These are phyloP conservation scores for Wolfiporia cocos DNA, from an alignment of 1,284 basidiomycete genomes.

Conservation along the genomic window DNA sequence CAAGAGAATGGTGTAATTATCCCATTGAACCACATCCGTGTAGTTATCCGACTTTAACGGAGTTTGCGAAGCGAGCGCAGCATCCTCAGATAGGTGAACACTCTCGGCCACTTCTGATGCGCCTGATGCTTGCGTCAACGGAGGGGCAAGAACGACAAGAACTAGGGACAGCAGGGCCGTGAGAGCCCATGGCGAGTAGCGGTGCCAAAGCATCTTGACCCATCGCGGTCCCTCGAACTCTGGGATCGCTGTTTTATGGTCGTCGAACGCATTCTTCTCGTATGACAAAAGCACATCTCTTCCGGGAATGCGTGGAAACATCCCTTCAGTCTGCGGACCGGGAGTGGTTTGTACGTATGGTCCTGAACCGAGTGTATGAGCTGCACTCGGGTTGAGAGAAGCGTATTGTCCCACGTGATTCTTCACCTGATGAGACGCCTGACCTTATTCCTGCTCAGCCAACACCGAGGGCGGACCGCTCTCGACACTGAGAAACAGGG, in stretches of 20 bases:
- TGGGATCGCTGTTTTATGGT: background rate
- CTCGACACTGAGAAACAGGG: slow-evolving; percentile 2
- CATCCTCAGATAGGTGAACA: background rate
- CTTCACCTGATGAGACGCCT: background rate
- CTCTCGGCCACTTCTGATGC: background rate
- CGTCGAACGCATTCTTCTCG: background rate
- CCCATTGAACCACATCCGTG: slow-evolving; percentile 25
- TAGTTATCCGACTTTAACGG: slow-evolving; percentile 24
- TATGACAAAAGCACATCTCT: background rate
- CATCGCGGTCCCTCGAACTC: background rate
- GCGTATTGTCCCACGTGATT: background rate
- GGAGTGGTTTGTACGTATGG: no score
- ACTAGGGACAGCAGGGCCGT: slow-evolving; percentile 11
- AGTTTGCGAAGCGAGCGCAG: slow-evolving; percentile 13
- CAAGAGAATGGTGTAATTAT: slow-evolving; percentile 26
- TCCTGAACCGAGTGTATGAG: no score
- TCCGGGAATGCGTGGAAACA: background rate
- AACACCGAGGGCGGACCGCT: background rate
- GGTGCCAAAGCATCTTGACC: slow-evolving; percentile 13
- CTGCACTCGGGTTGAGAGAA: no score
- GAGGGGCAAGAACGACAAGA: slow-evolving; percentile 12
- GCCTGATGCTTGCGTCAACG: slow-evolving; percentile 5
- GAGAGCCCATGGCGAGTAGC: slow-evolving; percentile 12
- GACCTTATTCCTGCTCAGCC: background rate
- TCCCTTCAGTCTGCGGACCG: no score